Evolutionary conservation across 257 asterid genomes (phyloP), one percentile per base, ranked within the genome.

Genomic region (Striga asiatica): DNA sequence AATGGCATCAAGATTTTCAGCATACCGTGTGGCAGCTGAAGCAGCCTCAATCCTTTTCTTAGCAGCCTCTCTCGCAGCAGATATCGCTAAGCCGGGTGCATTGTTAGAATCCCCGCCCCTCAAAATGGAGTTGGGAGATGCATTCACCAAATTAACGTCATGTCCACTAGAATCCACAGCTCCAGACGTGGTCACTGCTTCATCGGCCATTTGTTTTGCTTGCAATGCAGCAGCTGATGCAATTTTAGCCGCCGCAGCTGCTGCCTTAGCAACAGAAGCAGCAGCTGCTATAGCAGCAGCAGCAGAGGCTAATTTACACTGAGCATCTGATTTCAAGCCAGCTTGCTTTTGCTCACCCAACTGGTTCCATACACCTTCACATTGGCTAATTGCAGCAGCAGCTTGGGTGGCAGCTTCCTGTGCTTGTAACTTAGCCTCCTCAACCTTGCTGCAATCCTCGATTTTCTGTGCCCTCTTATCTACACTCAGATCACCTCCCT

Each of bases 191-290:
- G 56, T 22, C 56, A 78, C 31, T 64, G 88, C 83, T 66, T 92
- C 94, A 51, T 85, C 95, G 9, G 95, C 95, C 88, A 93, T 85
- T 69, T 72, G 81, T 66, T 82, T 83, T 31, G 95, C 94, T 66
- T 81, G 94, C 56, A 72, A 53, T 18, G 97, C 96, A 66, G 82
- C 95, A 64, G 63, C 79, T 68, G 82, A 83, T 53, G 99, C 99
- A 49, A 93, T 75, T 75, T 81, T 83, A 50, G 99, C 97, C 61
- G 97, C 96, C 17, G 94, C 95, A 20, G 99, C 91, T 0, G 99
- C 99, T 16, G 94, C 99, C 85, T 79, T 92, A 12, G 99, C 99
- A 63, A 92, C 96, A 68, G 92, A 75, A 54, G 94, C 78, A 71
- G 97, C 92, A 8, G 99, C 99, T 14, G 99, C 94, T 51, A 93